Evolutionary conservation across 2,329 filamentous ascomycete genomes (phyloP).

Genomic region (Cercospora berteroae): DNA sequence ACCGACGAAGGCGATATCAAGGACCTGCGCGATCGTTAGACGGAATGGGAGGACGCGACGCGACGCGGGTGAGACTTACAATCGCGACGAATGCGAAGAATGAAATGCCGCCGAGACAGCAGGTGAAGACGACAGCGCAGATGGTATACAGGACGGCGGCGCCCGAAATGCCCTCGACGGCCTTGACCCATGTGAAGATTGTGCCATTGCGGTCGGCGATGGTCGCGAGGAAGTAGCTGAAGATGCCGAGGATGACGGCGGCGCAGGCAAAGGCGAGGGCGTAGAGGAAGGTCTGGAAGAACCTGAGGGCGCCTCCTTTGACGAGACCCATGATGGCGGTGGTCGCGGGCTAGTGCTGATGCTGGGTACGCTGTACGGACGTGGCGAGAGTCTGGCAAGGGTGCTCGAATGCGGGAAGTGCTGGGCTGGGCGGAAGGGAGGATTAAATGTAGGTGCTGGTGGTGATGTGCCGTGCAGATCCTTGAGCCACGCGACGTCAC

Average conservation of each 20-base stretch:
- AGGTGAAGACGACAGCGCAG: slow-evolving; percentile 69
- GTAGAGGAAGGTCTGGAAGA: slow-evolving; percentile 68
- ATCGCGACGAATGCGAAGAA: slow-evolving; percentile 73
- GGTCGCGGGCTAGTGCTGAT: neutral
- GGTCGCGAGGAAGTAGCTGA: slow-evolving; percentile 77
- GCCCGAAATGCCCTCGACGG: slow-evolving; percentile 66
- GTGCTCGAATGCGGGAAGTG: neutral
- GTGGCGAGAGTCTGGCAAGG: neutral
- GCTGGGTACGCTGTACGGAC: neutral
- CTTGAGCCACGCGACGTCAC: neutral
- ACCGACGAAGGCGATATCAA: slow-evolving; percentile 74
- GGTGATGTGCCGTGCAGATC: slow-evolving; percentile 1
- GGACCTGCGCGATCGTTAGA: slow-evolving; percentile 39
- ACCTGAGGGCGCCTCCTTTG: slow-evolving; percentile 63
- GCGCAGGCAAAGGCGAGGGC: slow-evolving; percentile 70
- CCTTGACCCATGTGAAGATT: slow-evolving; percentile 64
- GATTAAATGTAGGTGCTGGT: neutral
- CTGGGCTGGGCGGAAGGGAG: neutral
- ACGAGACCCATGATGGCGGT: slow-evolving; percentile 36
- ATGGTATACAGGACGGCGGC: slow-evolving; percentile 71
- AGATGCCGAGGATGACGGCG: slow-evolving; percentile 65
- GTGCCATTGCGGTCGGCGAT: slow-evolving; percentile 62
- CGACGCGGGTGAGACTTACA: slow-evolving; percentile 9
- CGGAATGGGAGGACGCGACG: neutral
- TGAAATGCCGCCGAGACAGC: slow-evolving; percentile 72